phyloP scores from a whole-genome alignment of 495 filamentous ascomycete species.

The Penicillium cinerascens region DNA sequence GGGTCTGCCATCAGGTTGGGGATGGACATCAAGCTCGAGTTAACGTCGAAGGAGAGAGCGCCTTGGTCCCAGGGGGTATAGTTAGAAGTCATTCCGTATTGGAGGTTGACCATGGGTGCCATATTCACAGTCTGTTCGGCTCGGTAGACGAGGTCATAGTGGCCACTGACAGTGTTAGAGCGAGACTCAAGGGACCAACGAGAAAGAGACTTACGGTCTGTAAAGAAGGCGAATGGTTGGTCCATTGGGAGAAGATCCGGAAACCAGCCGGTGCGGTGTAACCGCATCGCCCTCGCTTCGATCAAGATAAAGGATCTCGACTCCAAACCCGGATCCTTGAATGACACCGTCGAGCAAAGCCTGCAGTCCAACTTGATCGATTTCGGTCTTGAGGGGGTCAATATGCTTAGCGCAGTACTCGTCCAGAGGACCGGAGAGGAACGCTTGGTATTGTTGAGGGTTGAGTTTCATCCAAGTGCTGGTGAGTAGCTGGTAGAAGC shows the following conservation, averaged over 20 bases:
- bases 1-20: constrained; percentile 45
- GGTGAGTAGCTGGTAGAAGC: constrained; percentile 63
- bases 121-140: constrained; percentile 50
- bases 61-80: constrained; percentile 40
- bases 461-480: constrained; percentile 83
- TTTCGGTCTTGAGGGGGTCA: constrained; percentile 74
- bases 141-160: constrained; percentile 94
- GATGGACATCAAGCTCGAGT: constrained; percentile 51
- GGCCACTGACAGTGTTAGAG: constrained; percentile 54
- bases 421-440: constrained; percentile 60
- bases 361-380: constrained; percentile 81
- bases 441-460: constrained; percentile 63
- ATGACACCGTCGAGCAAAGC: constrained; percentile 76
- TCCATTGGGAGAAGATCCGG: constrained; percentile 40
- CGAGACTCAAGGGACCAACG: neutral
- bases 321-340: constrained; percentile 65
- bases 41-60: constrained; percentile 48
- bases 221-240: constrained; percentile 66
- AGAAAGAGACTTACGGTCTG: constrained; percentile 55
- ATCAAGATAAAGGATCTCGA: constrained; percentile 90
- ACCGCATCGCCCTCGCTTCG: constrained; percentile 76
- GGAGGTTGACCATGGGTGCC: constrained; percentile 44
- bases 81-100: constrained; percentile 44
- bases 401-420: constrained; percentile 68
- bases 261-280: constrained; percentile 68